A percentile compares a stretch with the other conserved stretches of the same genome.
Evolutionary conservation across 345 rosid species (phyloP).

Genomic region (Salix suchowensis): DNA sequence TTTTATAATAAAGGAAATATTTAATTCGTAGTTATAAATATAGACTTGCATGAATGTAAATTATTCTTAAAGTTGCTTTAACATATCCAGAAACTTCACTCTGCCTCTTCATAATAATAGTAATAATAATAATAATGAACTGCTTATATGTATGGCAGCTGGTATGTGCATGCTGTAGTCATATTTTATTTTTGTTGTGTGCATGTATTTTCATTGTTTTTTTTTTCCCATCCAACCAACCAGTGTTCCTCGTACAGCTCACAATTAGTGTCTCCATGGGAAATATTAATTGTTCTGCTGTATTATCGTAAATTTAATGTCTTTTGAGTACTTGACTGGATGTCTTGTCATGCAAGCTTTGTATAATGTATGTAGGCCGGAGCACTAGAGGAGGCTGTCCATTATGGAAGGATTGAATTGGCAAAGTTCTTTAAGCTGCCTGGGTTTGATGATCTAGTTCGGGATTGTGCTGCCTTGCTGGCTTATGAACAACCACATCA

Average conservation of each 20-base stretch:
- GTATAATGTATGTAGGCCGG: slow-evolving; percentile 47
- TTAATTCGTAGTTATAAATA: neutral
- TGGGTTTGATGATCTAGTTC: slow-evolving; percentile 52
- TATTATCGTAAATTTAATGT: neutral
- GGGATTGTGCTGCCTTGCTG: slow-evolving; percentile 84
- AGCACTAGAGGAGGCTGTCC: slow-evolving; percentile 70
- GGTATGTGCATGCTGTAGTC: neutral
- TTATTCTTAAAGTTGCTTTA: neutral
- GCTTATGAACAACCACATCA: slow-evolving; percentile 67
- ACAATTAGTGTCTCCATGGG: neutral
- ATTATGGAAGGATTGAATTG: slow-evolving; percentile 69
- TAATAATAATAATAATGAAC: neutral
- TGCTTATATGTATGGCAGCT: neutral
- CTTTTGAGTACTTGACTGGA: neutral
- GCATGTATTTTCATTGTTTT: neutral
- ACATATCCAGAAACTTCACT: neutral
- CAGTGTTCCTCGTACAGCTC: neutral
- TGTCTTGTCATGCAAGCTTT: neutral
- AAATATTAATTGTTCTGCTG: neutral
- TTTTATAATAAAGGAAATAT: neutral
- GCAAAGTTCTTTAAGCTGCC: slow-evolving; percentile 56
- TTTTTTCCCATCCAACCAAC: neutral
- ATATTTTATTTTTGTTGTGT: neutral
- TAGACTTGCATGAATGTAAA: neutral
- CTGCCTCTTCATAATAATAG: too few species aligned